Conservation (phyloP, 768 basidiomycete species). For the Strobilomyces confusus region DNA sequence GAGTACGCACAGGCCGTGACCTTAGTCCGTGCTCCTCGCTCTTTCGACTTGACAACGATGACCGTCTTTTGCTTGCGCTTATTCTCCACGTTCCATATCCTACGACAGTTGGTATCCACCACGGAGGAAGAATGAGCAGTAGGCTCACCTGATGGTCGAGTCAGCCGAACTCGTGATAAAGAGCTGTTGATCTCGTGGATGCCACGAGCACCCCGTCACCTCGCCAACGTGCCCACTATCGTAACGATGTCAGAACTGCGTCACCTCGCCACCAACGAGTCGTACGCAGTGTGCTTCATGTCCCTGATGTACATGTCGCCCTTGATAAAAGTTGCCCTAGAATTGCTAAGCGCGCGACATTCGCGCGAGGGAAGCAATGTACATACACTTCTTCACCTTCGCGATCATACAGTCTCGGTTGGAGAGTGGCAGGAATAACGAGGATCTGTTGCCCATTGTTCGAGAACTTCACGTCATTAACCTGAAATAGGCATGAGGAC, state of each 20-base stretch:
- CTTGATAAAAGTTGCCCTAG: slow-evolving; percentile 77
- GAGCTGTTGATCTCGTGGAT: slow-evolving; percentile 76
- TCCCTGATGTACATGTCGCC: slow-evolving; percentile 98
- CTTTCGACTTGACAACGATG: slow-evolving; percentile 95
- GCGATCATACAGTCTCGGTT: slow-evolving; percentile 85
- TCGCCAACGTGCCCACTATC: slow-evolving; percentile 91
- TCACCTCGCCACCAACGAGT: slow-evolving; percentile 16
- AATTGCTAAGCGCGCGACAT: slow-evolving; percentile 47
- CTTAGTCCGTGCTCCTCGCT: slow-evolving; percentile 90
- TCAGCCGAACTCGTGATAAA: slow-evolving; percentile 96
- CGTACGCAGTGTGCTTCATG: slow-evolving; percentile 97
- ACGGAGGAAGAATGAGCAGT: background rate
- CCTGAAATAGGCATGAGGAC: slow-evolving; percentile 39
- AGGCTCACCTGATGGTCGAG: slow-evolving; percentile 80
- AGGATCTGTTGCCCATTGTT: slow-evolving; percentile 83
- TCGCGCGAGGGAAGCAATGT: slow-evolving; percentile 12
- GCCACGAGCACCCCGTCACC: slow-evolving; percentile 86
- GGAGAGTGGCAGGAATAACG: slow-evolving; percentile 81
- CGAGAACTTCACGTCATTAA: slow-evolving; percentile 89
- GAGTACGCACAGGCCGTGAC: slow-evolving; percentile 86
- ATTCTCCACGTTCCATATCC: slow-evolving; percentile 93
- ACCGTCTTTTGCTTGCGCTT: slow-evolving; percentile 93
- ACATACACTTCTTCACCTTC: slow-evolving; percentile 93
- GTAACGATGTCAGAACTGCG: slow-evolving; percentile 3
- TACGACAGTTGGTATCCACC: slow-evolving; percentile 28